Evolutionary conservation across 805 yeast genomes (phyloP), one percentile per base, ranked within the genome.

Genomic region (Kodamaea fukazawae): DNA sequence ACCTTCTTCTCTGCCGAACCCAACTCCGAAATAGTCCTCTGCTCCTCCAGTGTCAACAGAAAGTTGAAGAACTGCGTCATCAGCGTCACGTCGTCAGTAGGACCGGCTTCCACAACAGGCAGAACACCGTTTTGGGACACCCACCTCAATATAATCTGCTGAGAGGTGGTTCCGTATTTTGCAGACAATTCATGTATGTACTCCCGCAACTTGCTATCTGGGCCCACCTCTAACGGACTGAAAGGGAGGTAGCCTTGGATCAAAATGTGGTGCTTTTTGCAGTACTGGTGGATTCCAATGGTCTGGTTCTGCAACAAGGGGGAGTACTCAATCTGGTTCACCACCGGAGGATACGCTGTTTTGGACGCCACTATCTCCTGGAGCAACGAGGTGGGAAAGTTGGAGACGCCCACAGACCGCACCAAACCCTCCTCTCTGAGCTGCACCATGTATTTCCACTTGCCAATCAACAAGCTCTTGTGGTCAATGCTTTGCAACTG

Each of bases 331-430:
- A 61, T 58, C 40, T 61, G 67, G 44, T 60, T 53, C 25, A 58
- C 57, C 57, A 48, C 58, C 1, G 66, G 65, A 32, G 32, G 20
- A 36, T 40, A 17, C 34, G 40, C 51, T 13, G 61, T 54, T 13
- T 53, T 52, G 5, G 55, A 47, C 22, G 63, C 58, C 34, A 73
- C 50, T 10, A 81, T 50, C 32, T 57, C 50, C 45, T 77, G 59
- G 41, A 81, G 57, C 44, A 73, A 70, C 25, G 63, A 64, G 2
- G 67, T 67, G 8, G 71, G 51, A 48, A 77, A 80, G 52, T 81
- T 81, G 4, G 86, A 81, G 32, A 81, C 83, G 35, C 83, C 83
- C 12, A 20, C 23, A 5, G 23, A 20, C 23, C 23, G 5, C 23
- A 20, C 23, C 23, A 20, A 20, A 20, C 23, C 23, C 8, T 20